A percentile compares a stretch with the other conserved stretches of the same genome.
phyloP scores from a whole-genome alignment of 345 rosid species.

The Erucastrum elatum region DNA sequence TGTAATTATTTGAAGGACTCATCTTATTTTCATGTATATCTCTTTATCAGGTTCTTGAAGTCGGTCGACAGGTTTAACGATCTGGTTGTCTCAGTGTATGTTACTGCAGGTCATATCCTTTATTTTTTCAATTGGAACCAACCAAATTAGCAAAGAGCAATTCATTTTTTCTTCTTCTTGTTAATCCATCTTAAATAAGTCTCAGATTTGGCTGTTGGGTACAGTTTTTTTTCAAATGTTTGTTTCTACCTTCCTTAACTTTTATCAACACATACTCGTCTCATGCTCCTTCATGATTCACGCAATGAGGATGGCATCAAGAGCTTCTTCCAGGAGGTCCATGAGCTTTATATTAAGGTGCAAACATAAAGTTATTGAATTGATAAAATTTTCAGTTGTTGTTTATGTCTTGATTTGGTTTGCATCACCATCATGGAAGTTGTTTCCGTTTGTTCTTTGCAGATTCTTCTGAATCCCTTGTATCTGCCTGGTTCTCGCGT shows the following conservation, averaged over 20 bases:
- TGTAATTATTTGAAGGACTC: not conserved
- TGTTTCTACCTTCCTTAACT: slow-evolving; percentile 49
- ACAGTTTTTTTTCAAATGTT: not conserved
- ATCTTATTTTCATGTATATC: not conserved
- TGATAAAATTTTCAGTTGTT: not conserved
- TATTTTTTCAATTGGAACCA: not conserved
- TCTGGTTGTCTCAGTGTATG: slow-evolving; percentile 90
- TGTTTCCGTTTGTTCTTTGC: slow-evolving; percentile 15
- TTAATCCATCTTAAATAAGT: not conserved
- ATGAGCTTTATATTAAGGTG: slow-evolving; percentile 42
- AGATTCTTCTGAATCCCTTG: slow-evolving; percentile 89
- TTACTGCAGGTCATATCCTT: slow-evolving; percentile 98
- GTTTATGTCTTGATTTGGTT: not conserved
- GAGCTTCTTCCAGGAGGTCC: slow-evolving; percentile 62
- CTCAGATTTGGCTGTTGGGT: not conserved
- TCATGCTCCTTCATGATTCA: slow-evolving; percentile 96
- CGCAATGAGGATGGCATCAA: slow-evolving; percentile 97
- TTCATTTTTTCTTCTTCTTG: not conserved
- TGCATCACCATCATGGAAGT: not conserved
- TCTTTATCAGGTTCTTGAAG: slow-evolving; percentile 79
- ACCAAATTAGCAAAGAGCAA: too few species aligned
- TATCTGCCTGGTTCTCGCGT: slow-evolving; percentile 94
- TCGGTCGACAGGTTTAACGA: slow-evolving; percentile 90
- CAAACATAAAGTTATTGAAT: not conserved
- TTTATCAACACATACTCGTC: slow-evolving; percentile 63